phyloP scores from a whole-genome alignment of 2,329 filamentous ascomycete species.

The Annulohypoxylon truncatum region DNA sequence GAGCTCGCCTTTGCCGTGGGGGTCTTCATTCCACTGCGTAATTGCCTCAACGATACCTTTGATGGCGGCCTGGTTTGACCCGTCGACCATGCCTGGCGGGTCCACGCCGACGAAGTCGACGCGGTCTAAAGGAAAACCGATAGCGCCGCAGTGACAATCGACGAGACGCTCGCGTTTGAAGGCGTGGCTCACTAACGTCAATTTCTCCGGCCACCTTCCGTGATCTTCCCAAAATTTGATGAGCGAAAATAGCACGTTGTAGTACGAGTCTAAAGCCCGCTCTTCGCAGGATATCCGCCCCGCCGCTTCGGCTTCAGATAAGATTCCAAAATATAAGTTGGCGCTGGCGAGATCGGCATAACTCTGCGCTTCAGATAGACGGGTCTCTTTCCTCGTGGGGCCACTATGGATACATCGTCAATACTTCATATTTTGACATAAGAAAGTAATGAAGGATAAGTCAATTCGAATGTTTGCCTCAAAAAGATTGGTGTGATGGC shows the following conservation, averaged over 20 bases:
- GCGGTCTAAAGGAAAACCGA: slow-evolving; percentile 62
- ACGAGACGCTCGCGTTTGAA: slow-evolving; percentile 75
- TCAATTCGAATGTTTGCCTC: not conserved
- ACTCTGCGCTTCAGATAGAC: slow-evolving; percentile 69
- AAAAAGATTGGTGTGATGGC: not conserved
- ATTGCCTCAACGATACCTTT: slow-evolving; percentile 57
- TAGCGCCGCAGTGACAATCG: slow-evolving; percentile 71
- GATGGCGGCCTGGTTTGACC: slow-evolving; percentile 55
- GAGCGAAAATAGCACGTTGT: slow-evolving; percentile 84
- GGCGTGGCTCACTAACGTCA: slow-evolving; percentile 75
- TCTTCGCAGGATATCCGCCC: slow-evolving; percentile 70
- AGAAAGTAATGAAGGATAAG: not conserved
- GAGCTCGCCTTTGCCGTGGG: slow-evolving; percentile 60
- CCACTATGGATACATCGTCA: slow-evolving; percentile 58
- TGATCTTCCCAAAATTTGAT: slow-evolving; percentile 65
- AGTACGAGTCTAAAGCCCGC: slow-evolving; percentile 83
- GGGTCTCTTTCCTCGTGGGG: slow-evolving; percentile 69
- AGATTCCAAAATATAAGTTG: slow-evolving; percentile 60
- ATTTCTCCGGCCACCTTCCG: slow-evolving; percentile 62
- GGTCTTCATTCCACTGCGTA: slow-evolving; percentile 63
- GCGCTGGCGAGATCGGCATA: slow-evolving; percentile 67
- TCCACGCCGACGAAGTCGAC: slow-evolving; percentile 72
- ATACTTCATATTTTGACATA: not conserved
- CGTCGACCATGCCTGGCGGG: slow-evolving; percentile 62
- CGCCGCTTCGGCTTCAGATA: slow-evolving; percentile 39